Percentiles rank a stretch among this genome's conserved stretches.
phyloP scores from a whole-genome alignment of 2,329 filamentous ascomycete species.

The Escovopsis sp. region DNA sequence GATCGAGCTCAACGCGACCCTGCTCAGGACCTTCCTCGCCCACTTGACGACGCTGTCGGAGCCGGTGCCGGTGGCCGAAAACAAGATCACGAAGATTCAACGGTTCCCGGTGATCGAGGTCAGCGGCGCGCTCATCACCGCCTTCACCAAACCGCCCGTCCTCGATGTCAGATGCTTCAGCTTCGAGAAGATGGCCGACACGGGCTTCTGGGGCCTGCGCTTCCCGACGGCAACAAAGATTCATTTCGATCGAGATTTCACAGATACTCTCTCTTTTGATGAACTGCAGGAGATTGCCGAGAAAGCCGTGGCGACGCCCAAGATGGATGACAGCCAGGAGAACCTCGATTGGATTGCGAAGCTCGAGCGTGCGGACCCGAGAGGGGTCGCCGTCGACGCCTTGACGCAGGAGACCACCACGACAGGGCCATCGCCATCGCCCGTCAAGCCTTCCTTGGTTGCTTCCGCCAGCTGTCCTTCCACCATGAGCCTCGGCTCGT shows the following conservation, averaged over 20 bases:
- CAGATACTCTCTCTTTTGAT: conserved; percentile 51
- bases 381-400: conserved; percentile 25
- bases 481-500: no score
- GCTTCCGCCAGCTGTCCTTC: conserved; percentile 7
- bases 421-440: conserved; percentile 20
- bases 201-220: conserved; percentile 56
- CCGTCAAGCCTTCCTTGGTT: conserved; percentile 12
- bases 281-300: conserved; percentile 54
- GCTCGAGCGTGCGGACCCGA: conserved; percentile 39
- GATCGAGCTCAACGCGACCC: conserved; percentile 37
- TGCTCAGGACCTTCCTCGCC: conserved; percentile 34
- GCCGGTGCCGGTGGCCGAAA: conserved; percentile 22
- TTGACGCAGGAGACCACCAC: conserved; percentile 30
- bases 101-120: conserved; percentile 29
- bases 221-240: conserved; percentile 66
- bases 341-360: conserved; percentile 44
- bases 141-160: conserved; percentile 58
- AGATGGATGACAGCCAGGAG: conserved; percentile 42
- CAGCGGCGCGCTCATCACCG: conserved; percentile 26
- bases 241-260: conserved; percentile 57
- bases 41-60: conserved; percentile 31
- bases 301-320: conserved; percentile 33
- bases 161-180: conserved; percentile 69
- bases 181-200: conserved; percentile 57
- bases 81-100: conserved; percentile 28